These are phyloP conservation scores for Erodium moschatum DNA, from an alignment of 441 rosid species.

Conservation along the genomic window DNA sequence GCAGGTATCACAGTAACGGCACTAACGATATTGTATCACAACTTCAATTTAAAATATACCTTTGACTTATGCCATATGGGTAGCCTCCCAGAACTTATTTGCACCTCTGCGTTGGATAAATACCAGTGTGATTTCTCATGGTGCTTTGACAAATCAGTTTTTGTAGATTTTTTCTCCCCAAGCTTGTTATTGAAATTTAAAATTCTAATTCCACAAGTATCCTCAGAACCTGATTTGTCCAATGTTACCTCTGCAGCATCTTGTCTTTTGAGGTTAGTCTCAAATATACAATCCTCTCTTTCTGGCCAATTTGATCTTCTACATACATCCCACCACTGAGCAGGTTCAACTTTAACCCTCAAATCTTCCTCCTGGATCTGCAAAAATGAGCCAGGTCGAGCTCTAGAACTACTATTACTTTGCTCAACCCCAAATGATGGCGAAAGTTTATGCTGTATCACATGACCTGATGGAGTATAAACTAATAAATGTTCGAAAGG, in stretches of 20 bases:
- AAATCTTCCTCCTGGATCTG: too few species aligned
- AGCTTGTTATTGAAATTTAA: constrained; percentile 21
- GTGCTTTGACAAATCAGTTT: constrained; percentile 29
- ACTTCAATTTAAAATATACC: constrained; percentile 35
- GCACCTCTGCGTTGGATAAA: constrained; percentile 85
- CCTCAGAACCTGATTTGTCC: constrained; percentile 44
- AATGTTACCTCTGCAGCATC: constrained; percentile 30
- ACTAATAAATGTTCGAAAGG: constrained; percentile 73
- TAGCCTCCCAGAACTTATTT: constrained; percentile 65
- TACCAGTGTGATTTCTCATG: constrained; percentile 57
- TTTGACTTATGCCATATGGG: constrained; percentile 77
- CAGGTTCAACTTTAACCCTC: constrained; percentile 65
- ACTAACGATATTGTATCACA: constrained; percentile 32
- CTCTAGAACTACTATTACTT: constrained; percentile 40
- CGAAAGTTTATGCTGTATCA: constrained; percentile 71
- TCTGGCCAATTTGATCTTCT: constrained; percentile 87
- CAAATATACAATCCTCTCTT: constrained; percentile 69
- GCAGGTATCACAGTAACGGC: constrained; percentile 10
- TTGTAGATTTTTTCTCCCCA: constrained; percentile 21
- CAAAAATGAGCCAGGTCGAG: constrained; percentile 26
- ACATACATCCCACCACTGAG: constrained; percentile 98
- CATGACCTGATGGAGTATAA: constrained; percentile 85
- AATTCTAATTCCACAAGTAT: constrained; percentile 26
- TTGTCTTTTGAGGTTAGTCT: constrained; percentile 35
- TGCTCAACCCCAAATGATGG: constrained; percentile 55